Base-by-base conservation (phyloP, 2,329 filamentous ascomycete genomes). In the Claviceps lovelessii region DNA sequence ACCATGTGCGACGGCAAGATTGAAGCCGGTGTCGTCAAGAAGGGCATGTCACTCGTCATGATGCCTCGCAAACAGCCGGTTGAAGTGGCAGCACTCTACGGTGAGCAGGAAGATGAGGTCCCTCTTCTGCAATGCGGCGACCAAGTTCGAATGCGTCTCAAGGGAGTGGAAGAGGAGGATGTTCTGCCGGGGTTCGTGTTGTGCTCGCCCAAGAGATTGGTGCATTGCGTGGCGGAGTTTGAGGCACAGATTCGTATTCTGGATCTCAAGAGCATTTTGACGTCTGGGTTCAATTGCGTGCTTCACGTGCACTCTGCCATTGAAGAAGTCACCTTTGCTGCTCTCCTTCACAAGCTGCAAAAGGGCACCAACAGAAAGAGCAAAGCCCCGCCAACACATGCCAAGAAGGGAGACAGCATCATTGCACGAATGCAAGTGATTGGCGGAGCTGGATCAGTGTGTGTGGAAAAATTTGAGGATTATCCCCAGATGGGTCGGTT, bases 1-100 rank as follows among this genome's bases (percentile, higher is more conserved):
- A 98, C 93, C 58, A 90, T 98, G 80, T 81, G 96, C 46, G 94
- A 98, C 74, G 93, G 93, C 61, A 95, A 96, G 78, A 87, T 98
- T 60, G 93, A 98, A 72, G 87, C 90, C 19, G 91, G 90, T 68
- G 86, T 96, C 49, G 78, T 95, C 69, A 93, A 93, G 77, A 97
- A 97, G 79, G 85, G 85, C 58, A 84, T 85, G 73, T 83, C 73
- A 58, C 82, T 95, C 65, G 73, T 94, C 56, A 89, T 98, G 85
- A 98, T 98, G 93, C 93, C 93, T 49, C 95, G 95, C 72, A 86
- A 84, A 67, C 84, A 91, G 58, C 79, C 80, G 50, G 80, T 95
- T 54, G 83, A 88, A 57, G 83, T 95, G 49, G 76, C 90, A 1
- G 90, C 91, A 5, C 76, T 95, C 4, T 98, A 95, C 64, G 91